Conservation (phyloP, 1,284 basidiomycete genomes). For the Ganoderma lucidum region DNA sequence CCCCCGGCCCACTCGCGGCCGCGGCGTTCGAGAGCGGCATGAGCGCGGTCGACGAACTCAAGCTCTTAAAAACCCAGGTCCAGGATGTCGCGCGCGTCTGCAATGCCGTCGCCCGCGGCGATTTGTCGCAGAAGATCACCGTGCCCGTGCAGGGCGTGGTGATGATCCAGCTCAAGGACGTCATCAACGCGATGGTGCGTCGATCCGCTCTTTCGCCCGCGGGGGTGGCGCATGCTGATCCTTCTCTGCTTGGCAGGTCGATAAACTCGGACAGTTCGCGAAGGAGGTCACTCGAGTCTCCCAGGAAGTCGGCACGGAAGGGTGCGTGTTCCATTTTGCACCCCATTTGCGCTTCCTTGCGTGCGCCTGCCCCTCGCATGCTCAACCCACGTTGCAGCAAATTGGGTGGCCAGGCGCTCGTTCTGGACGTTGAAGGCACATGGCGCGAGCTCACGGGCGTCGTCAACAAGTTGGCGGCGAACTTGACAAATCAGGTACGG, state of each 20-base stretch:
- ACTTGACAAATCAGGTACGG: slow-evolving; percentile 94
- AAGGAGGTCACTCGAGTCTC: slow-evolving; percentile 88
- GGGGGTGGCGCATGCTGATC: background rate
- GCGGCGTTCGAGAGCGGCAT: slow-evolving; percentile 70
- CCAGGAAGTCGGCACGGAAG: slow-evolving; percentile 94
- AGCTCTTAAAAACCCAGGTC: slow-evolving; percentile 87
- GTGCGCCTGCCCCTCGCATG: slow-evolving; percentile 6
- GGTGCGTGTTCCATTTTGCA: slow-evolving; percentile 49
- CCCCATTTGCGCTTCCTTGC: slow-evolving; percentile 18
- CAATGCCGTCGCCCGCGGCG: slow-evolving; percentile 94
- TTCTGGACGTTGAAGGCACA: slow-evolving; percentile 92
- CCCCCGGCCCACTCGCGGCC: slow-evolving; percentile 63
- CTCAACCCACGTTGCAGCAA: slow-evolving; percentile 55
- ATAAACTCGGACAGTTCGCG: slow-evolving; percentile 83
- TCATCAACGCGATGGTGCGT: slow-evolving; percentile 95
- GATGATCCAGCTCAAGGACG: slow-evolving; percentile 98
- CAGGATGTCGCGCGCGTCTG: slow-evolving; percentile 94
- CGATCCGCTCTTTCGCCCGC: slow-evolving; percentile 19
- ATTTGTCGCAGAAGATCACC: slow-evolving; percentile 95
- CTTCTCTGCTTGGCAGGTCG: slow-evolving; percentile 52
- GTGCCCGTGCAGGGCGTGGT: slow-evolving; percentile 96
- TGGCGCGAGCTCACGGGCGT: slow-evolving; percentile 92
- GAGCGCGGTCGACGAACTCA: slow-evolving; percentile 81
- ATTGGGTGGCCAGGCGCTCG: slow-evolving; percentile 92
- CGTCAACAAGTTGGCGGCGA: slow-evolving; percentile 93